phyloP scores from a whole-genome alignment of 345 rosid genomes.

The Iberis pinnata region DNA sequence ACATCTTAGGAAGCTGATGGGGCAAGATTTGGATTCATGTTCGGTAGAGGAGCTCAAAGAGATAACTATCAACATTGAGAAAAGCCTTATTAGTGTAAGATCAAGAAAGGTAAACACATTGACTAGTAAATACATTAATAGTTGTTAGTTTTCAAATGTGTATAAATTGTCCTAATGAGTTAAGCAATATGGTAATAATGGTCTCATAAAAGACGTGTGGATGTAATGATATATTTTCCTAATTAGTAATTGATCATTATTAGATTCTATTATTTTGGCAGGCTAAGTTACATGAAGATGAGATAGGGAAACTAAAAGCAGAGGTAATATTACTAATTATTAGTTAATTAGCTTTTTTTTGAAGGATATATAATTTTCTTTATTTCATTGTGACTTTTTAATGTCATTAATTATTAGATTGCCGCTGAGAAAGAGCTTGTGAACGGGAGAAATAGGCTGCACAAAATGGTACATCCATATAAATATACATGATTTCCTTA shows the following conservation, averaged over 20 bases:
- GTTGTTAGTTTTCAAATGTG: too few relatives aligned
- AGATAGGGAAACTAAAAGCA: conserved; percentile 33
- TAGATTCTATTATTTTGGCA: conserved; percentile 22
- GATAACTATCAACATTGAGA: conserved; percentile 37
- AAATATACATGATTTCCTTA: too few relatives aligned
- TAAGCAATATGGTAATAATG: too few relatives aligned
- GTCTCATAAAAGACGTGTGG: too few relatives aligned
- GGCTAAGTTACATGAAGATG: conserved; percentile 39
- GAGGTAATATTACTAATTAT: conserved; percentile 32
- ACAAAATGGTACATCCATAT: conserved; percentile 19
- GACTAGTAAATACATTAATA: too few relatives aligned
- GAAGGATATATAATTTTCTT: background rate
- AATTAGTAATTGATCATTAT: too few relatives aligned
- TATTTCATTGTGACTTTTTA: conserved; percentile 1
- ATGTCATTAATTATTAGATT: conserved; percentile 19
- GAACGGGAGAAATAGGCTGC: conserved; percentile 19
- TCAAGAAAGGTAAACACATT: conserved; percentile 65
- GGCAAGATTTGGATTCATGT: conserved; percentile 42
- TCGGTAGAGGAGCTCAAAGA: conserved; percentile 42
- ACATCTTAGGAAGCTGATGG: conserved; percentile 44
- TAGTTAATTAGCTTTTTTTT: background rate
- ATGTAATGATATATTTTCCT: too few relatives aligned
- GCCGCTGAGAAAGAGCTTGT: background rate
- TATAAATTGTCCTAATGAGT: too few relatives aligned
- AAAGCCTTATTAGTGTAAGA: conserved; percentile 42